Evolutionary conservation across 306 rosid genomes (phyloP).

Genomic region (Quercus parvula): DNA sequence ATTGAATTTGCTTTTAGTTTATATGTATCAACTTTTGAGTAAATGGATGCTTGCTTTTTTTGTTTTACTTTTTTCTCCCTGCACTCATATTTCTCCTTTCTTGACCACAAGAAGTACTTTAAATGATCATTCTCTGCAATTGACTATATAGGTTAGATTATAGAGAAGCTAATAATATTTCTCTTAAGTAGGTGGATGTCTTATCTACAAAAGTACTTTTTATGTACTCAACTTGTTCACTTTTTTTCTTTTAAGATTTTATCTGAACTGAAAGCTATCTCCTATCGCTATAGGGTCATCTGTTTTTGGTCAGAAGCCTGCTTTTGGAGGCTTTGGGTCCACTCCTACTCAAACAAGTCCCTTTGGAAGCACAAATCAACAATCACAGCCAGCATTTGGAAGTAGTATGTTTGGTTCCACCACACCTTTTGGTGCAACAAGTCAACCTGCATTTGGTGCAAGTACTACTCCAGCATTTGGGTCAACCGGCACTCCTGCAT

Average conservation of each 20-base stretch:
- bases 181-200: not conserved
- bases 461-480: too few species aligned
- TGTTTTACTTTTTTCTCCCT: too few species aligned
- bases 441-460: conserved; percentile 60
- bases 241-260: not conserved
- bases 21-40: not conserved
- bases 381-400: conserved; percentile 89
- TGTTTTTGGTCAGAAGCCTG: conserved; percentile 86
- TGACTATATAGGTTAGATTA: not conserved
- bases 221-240: not conserved
- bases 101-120: not conserved
- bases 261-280: conserved; percentile 17
- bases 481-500: too few species aligned
- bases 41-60: not conserved
- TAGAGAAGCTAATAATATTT: not conserved
- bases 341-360: conserved; percentile 72
- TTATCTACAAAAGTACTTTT: not conserved
- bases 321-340: conserved; percentile 80
- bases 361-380: conserved; percentile 71
- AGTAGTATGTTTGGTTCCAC: conserved; percentile 79
- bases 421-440: conserved; percentile 74
- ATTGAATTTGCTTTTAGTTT: too few species aligned
- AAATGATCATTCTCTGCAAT: not conserved
- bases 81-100: not conserved
- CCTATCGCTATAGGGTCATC: conserved; percentile 24